phyloP scores from a whole-genome alignment of 73 alveolate genomes.

The Loxodes magnus region DNA sequence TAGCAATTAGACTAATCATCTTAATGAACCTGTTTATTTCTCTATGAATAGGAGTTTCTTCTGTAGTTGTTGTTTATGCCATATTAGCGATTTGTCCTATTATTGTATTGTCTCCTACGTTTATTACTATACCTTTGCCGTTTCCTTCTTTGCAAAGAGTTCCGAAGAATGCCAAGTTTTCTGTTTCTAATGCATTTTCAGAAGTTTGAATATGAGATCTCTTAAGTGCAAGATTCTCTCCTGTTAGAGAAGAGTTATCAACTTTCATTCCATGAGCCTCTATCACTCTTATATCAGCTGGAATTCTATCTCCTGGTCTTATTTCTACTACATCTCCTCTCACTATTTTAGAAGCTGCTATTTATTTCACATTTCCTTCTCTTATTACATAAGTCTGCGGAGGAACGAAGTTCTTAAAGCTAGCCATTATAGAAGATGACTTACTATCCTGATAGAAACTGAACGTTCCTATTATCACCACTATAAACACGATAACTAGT shows the following conservation, averaged over 20 bases:
- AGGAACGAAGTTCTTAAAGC: slow-evolving; percentile 58
- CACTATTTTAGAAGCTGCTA: slow-evolving; percentile 42
- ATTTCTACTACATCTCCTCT: slow-evolving; percentile 59
- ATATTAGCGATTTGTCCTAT: slow-evolving; percentile 41
- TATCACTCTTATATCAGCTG: slow-evolving; percentile 70
- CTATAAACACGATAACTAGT: slow-evolving; percentile 64
- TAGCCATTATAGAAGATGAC: slow-evolving; percentile 80
- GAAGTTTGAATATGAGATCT: slow-evolving; percentile 35
- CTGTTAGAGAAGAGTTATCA: slow-evolving; percentile 62
- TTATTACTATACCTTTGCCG: slow-evolving; percentile 31
- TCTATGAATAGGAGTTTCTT: slow-evolving; percentile 38
- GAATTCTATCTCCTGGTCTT: slow-evolving; percentile 39
- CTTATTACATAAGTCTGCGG: slow-evolving; percentile 42
- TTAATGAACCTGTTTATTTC: slow-evolving; percentile 53
- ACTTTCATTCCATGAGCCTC: slow-evolving; percentile 53
- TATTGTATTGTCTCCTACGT: slow-evolving; percentile 35
- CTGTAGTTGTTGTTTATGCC: slow-evolving; percentile 37
- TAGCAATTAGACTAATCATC: slow-evolving; percentile 35
- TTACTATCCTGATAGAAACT: slow-evolving; percentile 61
- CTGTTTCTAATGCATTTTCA: slow-evolving; percentile 40
- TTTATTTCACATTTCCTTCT: slow-evolving; percentile 24
- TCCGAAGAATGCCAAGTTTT: slow-evolving; percentile 55
- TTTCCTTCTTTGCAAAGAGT: slow-evolving; percentile 42
- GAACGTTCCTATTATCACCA: slow-evolving; percentile 54
- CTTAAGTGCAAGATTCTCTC: slow-evolving; percentile 39